Evolutionary conservation across 2,329 filamentous ascomycete species (phyloP), one percentile per base, ranked within the genome.

Genomic region (Fusarium continuum): DNA sequence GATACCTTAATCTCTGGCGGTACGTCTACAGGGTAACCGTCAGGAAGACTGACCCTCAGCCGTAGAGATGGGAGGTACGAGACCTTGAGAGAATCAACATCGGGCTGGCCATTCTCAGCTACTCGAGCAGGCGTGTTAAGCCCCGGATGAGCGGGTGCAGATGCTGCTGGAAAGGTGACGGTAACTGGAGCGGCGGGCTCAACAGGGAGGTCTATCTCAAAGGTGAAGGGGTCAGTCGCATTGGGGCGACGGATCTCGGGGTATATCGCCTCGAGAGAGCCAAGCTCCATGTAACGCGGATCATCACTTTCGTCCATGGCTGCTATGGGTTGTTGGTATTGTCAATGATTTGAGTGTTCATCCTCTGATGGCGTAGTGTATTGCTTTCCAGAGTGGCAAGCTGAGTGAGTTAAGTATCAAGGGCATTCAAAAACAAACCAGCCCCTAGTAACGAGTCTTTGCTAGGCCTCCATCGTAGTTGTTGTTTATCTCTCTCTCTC

Each of bases 241-340:
- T 79, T 73, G 17, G 80, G 72, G 8, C 76, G 74, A 25, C 78
- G 78, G 13, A 90, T 83, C 74, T 90, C 88, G n/a, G 88, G 88
- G 64, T 84, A 91, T 68, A 91, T 90, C 61, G 87, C 85, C 52
- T 80, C 77, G 52, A 90, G 80, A 13, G 86, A 83, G 68, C 81
- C 82, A 50, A 90, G 79, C 78, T 90, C 88, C 40, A 82, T 77
- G 50, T 80, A 74, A 44, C 88, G 85, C 62, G 80, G 78, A 69
- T 87, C 83, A 68, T 84, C 80, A 62, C 74, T 76, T 51, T 76
- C 73, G 61, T 78, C 77, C 78, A 80, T 72, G 43, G 43, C 45
- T 58, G 36, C 39, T 58, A 50, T 36, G 32, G 29, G 22, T 36
- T 52, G 32, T 61, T 39, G 31, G n/a, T 43, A 36, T 29, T 41